Evolutionary conservation across 441 rosid genomes (phyloP).

Genomic region (Sinapis alba): DNA sequence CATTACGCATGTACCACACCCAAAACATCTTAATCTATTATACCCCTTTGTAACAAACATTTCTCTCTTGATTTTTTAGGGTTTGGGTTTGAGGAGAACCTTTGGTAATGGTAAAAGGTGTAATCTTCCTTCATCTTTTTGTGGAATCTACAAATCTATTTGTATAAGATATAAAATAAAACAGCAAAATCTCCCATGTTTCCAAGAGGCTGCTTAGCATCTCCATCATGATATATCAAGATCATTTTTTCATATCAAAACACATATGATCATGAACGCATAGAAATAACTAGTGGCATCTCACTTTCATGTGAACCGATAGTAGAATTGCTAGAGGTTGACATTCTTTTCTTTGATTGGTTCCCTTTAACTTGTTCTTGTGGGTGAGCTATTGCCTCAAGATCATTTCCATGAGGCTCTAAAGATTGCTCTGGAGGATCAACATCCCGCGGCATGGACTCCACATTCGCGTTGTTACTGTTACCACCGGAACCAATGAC

Average conservation of each 20-base stretch:
- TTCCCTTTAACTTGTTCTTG: conserved; percentile 37
- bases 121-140: background rate
- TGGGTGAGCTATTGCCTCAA: conserved; percentile 16
- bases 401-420: conserved; percentile 30
- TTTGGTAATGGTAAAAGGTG: conserved; percentile 18
- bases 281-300: conserved; percentile 45
- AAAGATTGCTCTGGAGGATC: conserved; percentile 25
- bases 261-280: conserved; percentile 33
- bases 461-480: conserved; percentile 11
- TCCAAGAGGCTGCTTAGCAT: conserved; percentile 25
- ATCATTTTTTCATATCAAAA: background rate
- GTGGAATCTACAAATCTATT: conserved; percentile 36
- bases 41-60: conserved; percentile 9
- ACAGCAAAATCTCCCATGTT: conserved; percentile 19
- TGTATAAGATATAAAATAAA: conserved; percentile 29
- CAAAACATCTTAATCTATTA: conserved; percentile 24
- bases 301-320: conserved; percentile 42
- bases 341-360: conserved; percentile 37
- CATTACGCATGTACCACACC: conserved; percentile 11
- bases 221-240: conserved; percentile 11
- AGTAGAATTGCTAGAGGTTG: conserved; percentile 40
- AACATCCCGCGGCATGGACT: conserved; percentile 3
- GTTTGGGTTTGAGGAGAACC: conserved; percentile 16
- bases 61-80: background rate
- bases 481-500: conserved; percentile 49